phyloP scores from a whole-genome alignment of 2,329 filamentous ascomycete species.

The Fusarium albosuccineum region DNA sequence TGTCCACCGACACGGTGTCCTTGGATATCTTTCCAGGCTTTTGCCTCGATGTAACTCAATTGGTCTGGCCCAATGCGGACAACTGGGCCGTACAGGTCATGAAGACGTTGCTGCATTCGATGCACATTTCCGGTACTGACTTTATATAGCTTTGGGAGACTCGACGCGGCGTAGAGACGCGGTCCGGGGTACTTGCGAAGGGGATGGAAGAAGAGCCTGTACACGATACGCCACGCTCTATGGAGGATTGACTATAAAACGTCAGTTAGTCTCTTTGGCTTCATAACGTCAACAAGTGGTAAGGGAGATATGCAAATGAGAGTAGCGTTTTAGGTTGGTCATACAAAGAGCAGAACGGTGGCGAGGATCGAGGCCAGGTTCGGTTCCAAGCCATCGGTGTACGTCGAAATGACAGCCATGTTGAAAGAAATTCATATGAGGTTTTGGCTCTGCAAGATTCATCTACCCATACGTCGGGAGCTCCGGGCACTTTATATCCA shows the following conservation, averaged over 20 bases:
- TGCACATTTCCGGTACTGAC: neutral
- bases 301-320: neutral
- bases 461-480: too few species aligned
- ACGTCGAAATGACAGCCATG: neutral
- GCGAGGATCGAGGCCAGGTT: neutral
- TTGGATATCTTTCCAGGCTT: neutral
- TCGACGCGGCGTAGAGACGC: neutral
- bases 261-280: neutral
- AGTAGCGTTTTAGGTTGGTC: neutral
- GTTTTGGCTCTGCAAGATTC: too few species aligned
- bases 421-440: neutral
- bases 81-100: neutral
- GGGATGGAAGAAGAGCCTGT: neutral
- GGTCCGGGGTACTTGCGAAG: neutral
- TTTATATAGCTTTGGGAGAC: neutral
- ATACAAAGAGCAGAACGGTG: neutral
- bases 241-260: neutral
- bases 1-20: neutral
- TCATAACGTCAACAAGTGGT: too few species aligned
- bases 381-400: neutral
- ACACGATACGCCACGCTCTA: neutral
- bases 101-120: neutral
- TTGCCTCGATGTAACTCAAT: neutral
- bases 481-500: too few species aligned
- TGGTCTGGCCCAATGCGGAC: neutral